Conservation (phyloP, 148 eudicot species). For the Fagopyrum tataricum region DNA sequence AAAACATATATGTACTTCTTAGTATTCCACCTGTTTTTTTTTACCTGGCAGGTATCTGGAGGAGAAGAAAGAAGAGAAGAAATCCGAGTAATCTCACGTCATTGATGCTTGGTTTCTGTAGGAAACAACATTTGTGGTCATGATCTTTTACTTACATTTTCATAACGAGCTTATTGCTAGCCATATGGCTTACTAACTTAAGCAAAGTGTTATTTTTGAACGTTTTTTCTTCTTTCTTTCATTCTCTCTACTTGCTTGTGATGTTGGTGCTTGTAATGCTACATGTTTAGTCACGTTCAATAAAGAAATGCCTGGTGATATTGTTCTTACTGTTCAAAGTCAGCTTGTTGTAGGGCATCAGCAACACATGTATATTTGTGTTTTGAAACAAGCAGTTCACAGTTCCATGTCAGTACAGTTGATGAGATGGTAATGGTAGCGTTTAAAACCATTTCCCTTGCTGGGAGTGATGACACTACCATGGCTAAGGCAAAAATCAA, state of each 20-base stretch:
- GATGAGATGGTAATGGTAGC: too few relatives aligned
- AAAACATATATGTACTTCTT: neutral
- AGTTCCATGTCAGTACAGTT: too few relatives aligned
- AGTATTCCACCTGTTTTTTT: neutral
- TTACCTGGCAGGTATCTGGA: constrained; percentile 5
- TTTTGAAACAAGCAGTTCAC: too few relatives aligned
- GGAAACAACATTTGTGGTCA: neutral
- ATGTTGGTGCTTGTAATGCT: neutral
- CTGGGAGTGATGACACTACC: too few relatives aligned
- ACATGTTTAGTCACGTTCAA: too few relatives aligned
- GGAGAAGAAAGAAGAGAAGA: neutral
- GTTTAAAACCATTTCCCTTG: too few relatives aligned
- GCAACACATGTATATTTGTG: too few relatives aligned
- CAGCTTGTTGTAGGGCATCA: too few relatives aligned
- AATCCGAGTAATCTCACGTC: neutral
- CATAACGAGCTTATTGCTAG: constrained; percentile 7
- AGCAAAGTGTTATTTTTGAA: neutral
- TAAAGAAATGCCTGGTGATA: neutral
- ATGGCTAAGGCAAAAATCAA: too few relatives aligned
- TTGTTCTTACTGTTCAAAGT: neutral
- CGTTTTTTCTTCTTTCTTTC: neutral
- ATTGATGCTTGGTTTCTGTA: constrained; percentile 2
- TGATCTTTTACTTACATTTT: neutral
- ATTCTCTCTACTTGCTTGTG: neutral
- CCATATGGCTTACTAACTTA: neutral